Conservation (phyloP, 2,329 filamentous ascomycete species). For the Aspergillus melleus region DNA sequence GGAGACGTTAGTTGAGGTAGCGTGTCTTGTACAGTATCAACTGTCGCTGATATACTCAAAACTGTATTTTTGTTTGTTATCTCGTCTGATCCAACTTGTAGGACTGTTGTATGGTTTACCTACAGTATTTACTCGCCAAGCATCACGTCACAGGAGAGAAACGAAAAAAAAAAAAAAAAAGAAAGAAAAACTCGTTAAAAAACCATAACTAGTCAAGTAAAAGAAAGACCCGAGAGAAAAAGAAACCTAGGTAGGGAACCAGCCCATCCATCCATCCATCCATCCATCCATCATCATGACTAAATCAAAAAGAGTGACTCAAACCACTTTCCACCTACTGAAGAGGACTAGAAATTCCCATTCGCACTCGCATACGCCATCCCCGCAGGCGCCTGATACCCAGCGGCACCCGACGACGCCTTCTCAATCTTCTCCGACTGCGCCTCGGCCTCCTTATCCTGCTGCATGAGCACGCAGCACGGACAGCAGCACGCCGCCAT, state of each 20-base stretch:
- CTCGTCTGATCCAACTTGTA: too few species aligned
- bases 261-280: not conserved
- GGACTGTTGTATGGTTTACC: too few species aligned
- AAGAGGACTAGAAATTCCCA: not conserved
- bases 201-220: too few species aligned
- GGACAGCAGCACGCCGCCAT: constrained; percentile 56
- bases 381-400: constrained; percentile 26
- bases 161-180: not conserved
- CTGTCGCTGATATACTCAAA: constrained; percentile 34
- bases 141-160: too few species aligned
- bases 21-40: constrained; percentile 35
- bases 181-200: not conserved
- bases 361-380: constrained; percentile 21
- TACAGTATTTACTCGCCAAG: not conserved
- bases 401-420: constrained; percentile 9
- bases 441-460: constrained; percentile 54
- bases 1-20: constrained; percentile 22
- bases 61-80: constrained; percentile 20
- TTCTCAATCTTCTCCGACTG: constrained; percentile 14
- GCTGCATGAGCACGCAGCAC: constrained; percentile 59
- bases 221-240: too few species aligned
- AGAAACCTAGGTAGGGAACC: not conserved
- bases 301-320: not conserved
- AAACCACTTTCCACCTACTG: too few species aligned
- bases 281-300: not conserved